These are phyloP conservation scores for Fusarium nisikadoi DNA, from an alignment of 2,329 filamentous ascomycete genomes.

Conservation along the genomic window DNA sequence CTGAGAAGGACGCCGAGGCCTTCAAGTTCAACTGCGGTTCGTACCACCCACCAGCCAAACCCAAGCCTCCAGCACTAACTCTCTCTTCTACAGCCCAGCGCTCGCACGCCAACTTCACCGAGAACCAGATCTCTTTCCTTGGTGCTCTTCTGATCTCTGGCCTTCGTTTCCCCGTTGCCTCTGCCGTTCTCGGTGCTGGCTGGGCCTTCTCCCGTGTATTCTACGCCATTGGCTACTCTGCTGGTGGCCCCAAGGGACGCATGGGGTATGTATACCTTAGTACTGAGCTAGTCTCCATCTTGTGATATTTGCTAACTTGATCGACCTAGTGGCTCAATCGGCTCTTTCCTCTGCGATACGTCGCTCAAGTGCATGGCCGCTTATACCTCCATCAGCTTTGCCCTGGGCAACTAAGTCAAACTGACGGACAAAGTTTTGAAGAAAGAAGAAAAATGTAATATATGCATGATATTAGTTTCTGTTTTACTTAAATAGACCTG, in stretches of 20 bases:
- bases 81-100: conserved; percentile 59
- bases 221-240: conserved; percentile 67
- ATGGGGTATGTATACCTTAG: conserved; percentile 46
- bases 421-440: neutral
- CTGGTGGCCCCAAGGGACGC: conserved; percentile 59
- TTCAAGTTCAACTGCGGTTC: conserved; percentile 71
- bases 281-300: neutral
- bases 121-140: conserved; percentile 67
- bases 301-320: conserved; percentile 29
- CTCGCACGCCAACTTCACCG: conserved; percentile 71
- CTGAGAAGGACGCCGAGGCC: conserved; percentile 64
- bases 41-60: conserved; percentile 25
- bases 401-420: conserved; percentile 45
- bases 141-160: conserved; percentile 66
- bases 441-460: neutral
- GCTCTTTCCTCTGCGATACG: conserved; percentile 50
- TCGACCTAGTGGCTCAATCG: conserved; percentile 49
- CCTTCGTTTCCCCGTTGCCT: conserved; percentile 61
- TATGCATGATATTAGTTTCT: conserved; percentile 20
- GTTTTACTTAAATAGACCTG: conserved; percentile 11
- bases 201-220: conserved; percentile 65
- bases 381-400: conserved; percentile 55
- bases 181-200: conserved; percentile 59
- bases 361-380: conserved; percentile 56
- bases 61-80: neutral